These are phyloP conservation scores for Prinsepia uniflora DNA, from an alignment of 306 rosid species.

Conservation along the genomic window DNA sequence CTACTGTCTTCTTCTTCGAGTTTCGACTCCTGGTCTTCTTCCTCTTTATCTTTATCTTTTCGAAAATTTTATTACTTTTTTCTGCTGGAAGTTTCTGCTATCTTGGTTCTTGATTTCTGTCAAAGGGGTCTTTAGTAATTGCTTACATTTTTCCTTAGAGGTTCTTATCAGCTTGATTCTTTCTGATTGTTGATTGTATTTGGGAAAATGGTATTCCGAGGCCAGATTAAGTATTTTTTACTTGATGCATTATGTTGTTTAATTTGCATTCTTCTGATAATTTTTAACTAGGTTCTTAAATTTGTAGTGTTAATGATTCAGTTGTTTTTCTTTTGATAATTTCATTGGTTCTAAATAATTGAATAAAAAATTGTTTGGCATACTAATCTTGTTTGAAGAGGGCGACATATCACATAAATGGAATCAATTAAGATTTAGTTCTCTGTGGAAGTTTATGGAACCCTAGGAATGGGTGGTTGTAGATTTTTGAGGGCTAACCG, in stretches of 20 bases:
- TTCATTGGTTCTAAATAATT: too few relatives aligned
- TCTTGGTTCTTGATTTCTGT: background rate
- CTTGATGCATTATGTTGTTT: background rate
- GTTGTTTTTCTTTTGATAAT: too few relatives aligned
- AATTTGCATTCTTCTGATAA: background rate
- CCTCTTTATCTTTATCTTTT: background rate
- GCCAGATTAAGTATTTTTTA: background rate
- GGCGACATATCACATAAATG: too few relatives aligned
- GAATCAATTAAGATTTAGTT: background rate
- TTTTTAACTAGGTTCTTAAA: background rate
- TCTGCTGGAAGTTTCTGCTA: background rate
- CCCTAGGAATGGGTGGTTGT: background rate
- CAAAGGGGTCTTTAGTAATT: background rate
- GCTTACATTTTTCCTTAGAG: background rate
- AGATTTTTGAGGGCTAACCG: background rate
- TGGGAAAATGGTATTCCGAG: background rate
- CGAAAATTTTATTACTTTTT: background rate
- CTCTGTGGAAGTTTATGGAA: background rate
- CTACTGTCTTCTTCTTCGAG: too few relatives aligned
- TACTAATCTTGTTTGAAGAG: too few relatives aligned
- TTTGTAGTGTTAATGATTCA: too few relatives aligned
- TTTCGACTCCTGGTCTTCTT: too few relatives aligned
- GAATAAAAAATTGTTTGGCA: too few relatives aligned
- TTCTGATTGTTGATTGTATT: background rate
- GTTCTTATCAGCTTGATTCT: background rate